Base-by-base conservation (phyloP, 805 yeast genomes). In the Saturnispora serradocipensis region DNA sequence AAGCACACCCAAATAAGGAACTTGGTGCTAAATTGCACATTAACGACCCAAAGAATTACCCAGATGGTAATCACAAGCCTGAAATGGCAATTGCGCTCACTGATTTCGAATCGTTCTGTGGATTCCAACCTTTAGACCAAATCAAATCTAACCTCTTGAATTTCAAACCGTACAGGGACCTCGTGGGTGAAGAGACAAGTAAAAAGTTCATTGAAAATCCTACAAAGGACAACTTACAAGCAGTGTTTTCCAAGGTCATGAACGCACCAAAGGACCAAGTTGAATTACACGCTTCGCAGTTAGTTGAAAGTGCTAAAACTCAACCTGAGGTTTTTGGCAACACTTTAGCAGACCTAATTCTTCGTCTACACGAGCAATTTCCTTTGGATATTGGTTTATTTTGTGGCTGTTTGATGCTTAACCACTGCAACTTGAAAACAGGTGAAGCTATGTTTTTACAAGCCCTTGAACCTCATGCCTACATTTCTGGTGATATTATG, bases 71-170 rank as follows among this genome's bases (percentile, higher is more conserved):
- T 73, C 99, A 93, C 72, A 93, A 93, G 74, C 99, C 99, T n/a
- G 99, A 93, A 70, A 93, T 93, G 99, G 98, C 99, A 48, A 81
- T 93, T 63, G 99, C 99, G 8, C 82, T 93, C 50, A 90, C 98
- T 22, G 87, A 81, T 54, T 93, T 93, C 62, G 98, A 93, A 73
- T 98, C 97, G 0, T 91, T 93, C 71, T 93, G 99, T 70, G 99
- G 99, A 0, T 93, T 93, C 74, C 84, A 93, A 66, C 99, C 99
- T 20, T 77, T 90, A 62, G 76, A 73, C 35, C 85, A 89, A 69
- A 77, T 93, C 59, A 83, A 83, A 46, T 72, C 72, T 44, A 81
- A 87, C 56, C 75, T 93, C 61, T 64, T 74, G 53, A 77, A 78
- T 13, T 78, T 93, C 47, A 91, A 95, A 3, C 97, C 91, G 70